A percentile compares a stretch with the other conserved stretches of the same genome.
These are phyloP conservation scores for sweet orange (Citrus sinensis) DNA, from an alignment of 345 rosid genomes.

Conservation along the genomic window DVS_A1.0 CM039163.1:44158501-44159000, in stretches of 20 bases:
- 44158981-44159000: not conserved
- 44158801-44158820: not conserved
- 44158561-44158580: too few species aligned
- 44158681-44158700: too few species aligned
- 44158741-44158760: not conserved
- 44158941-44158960: not conserved
- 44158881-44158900: not conserved
- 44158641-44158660: too few species aligned
- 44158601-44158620: too few species aligned
- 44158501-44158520: not conserved
- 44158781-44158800: not conserved
- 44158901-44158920: constrained; percentile 14
- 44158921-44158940: not conserved
- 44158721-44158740: too few species aligned
- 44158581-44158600: too few species aligned
- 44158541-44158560: too few species aligned
- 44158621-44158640: too few species aligned
- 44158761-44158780: not conserved
- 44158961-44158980: not conserved
- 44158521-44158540: not conserved
- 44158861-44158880: not conserved
- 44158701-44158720: too few species aligned
- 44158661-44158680: too few species aligned
- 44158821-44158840: constrained; percentile 2
- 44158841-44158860: not conserved